These are phyloP conservation scores for Daldinia vernicosa DNA, from an alignment of 495 filamentous ascomycete genomes.

Conservation along the genomic window DNA sequence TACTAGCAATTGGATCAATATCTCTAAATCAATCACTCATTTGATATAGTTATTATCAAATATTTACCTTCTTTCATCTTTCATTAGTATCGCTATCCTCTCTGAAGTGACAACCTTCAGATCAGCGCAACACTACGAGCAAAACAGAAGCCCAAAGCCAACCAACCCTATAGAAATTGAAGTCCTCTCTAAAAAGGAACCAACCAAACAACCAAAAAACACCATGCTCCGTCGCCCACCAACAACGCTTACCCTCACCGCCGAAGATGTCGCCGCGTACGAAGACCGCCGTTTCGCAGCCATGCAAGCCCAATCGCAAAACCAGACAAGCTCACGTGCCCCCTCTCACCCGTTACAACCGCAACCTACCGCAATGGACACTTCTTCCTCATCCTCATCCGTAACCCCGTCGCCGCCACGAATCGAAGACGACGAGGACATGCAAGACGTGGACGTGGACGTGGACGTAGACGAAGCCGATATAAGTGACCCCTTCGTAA, in stretches of 20 bases:
- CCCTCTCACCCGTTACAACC: slow-evolving; percentile 26
- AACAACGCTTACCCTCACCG: slow-evolving; percentile 78
- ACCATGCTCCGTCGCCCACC: slow-evolving; percentile 83
- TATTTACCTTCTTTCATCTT: neutral
- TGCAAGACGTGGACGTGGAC: slow-evolving; percentile 40
- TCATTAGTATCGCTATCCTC: neutral
- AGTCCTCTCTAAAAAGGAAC: neutral
- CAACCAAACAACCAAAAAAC: slow-evolving; percentile 18
- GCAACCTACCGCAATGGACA: slow-evolving; percentile 37
- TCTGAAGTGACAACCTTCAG: neutral
- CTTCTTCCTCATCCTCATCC: slow-evolving; percentile 38
- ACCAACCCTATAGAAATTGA: neutral
- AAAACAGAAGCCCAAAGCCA: neutral
- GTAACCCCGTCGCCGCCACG: slow-evolving; percentile 17
- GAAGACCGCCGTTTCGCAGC: slow-evolving; percentile 64
- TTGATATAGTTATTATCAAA: too few relatives aligned
- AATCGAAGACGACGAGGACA: slow-evolving; percentile 34
- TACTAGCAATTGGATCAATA: neutral
- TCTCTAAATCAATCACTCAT: slow-evolving; percentile 1
- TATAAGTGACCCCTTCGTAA: slow-evolving; percentile 43
- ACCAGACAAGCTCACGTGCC: slow-evolving; percentile 29
- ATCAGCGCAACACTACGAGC: neutral
- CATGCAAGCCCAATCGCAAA: slow-evolving; percentile 39
- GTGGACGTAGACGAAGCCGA: slow-evolving; percentile 41
- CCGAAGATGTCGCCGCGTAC: slow-evolving; percentile 79